Percentiles rank a stretch among this genome's conserved stretches.
Conservation (phyloP, 345 rosid genomes). For the Chamaenerion angustifolium region DNA sequence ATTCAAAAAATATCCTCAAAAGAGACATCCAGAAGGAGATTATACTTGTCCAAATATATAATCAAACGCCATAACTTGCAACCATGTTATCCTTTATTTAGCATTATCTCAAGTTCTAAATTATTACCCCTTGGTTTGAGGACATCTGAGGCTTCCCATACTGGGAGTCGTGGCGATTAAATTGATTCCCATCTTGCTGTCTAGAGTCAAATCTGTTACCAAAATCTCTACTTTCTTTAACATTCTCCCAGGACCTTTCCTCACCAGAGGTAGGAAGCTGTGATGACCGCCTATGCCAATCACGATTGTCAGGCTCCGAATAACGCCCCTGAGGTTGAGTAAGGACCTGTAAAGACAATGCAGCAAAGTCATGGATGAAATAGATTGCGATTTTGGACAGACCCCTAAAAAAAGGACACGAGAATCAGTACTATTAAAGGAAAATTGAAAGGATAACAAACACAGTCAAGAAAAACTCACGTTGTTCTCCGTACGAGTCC, state of each 20-base stretch:
- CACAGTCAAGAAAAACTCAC: constrained; percentile 25
- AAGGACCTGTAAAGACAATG: constrained; percentile 18
- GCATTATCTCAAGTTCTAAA: background rate
- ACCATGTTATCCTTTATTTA: background rate
- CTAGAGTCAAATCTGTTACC: constrained; percentile 28
- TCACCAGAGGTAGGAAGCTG: constrained; percentile 45
- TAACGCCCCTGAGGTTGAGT: constrained; percentile 47
- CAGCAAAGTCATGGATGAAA: background rate
- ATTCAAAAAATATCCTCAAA: too few relatives aligned
- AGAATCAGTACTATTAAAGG: too few relatives aligned
- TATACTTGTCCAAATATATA: too few relatives aligned
- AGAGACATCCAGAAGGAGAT: too few relatives aligned
- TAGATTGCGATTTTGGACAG: background rate
- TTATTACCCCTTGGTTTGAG: constrained; percentile 41
- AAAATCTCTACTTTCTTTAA: constrained; percentile 34
- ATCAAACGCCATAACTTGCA: too few relatives aligned
- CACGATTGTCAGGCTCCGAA: constrained; percentile 77
- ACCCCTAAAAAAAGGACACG: background rate
- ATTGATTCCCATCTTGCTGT: constrained; percentile 32
- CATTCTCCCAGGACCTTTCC: constrained; percentile 55
- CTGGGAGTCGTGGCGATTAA: constrained; percentile 38
- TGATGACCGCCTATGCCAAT: constrained; percentile 73
- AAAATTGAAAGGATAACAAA: constrained; percentile 2
- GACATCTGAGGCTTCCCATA: constrained; percentile 30
- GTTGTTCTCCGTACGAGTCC: constrained; percentile 48